phyloP scores from a whole-genome alignment of 176 grass and related monocot species.

The Microstegium vimineum region DNA sequence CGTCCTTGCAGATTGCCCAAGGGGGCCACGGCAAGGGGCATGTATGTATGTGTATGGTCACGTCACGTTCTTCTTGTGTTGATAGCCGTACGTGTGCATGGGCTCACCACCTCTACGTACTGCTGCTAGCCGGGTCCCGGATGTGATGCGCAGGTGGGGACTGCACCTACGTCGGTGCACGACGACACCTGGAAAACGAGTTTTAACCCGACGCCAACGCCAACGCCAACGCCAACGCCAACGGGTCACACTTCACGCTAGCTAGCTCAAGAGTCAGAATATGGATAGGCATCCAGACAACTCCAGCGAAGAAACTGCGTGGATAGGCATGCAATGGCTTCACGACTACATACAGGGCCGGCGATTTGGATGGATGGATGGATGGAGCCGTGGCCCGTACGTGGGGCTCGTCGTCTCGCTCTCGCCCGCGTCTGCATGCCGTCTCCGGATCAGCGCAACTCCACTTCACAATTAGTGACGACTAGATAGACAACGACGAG shows the following conservation, averaged over 20 bases:
- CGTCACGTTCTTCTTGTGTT: not conserved
- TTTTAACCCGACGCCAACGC: too few relatives aligned
- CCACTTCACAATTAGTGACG: not conserved
- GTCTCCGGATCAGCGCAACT: not conserved
- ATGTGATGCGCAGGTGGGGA: too few relatives aligned
- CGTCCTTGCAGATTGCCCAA: not conserved
- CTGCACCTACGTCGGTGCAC: too few relatives aligned
- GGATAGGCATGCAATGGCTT: not conserved
- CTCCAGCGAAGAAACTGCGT: too few relatives aligned
- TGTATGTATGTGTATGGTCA: not conserved
- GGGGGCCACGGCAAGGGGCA: not conserved
- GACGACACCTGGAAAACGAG: constrained; percentile 3
- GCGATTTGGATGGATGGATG: not conserved
- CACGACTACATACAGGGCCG: not conserved
- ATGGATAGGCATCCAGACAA: not conserved
- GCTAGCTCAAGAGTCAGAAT: too few relatives aligned
- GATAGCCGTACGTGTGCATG: too few relatives aligned
- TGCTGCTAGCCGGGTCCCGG: too few relatives aligned
- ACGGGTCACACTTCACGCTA: too few relatives aligned
- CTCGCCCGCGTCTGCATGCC: too few relatives aligned
- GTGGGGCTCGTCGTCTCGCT: not conserved
- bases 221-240: too few relatives aligned
- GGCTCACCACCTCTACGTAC: too few relatives aligned
- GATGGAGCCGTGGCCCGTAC: not conserved
- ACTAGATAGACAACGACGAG: not conserved